A percentile compares a stretch with the other conserved stretches of the same genome.
Evolutionary conservation across 768 basidiomycete genomes (phyloP).

Genomic region (Cyclocybe aegerita): DNA sequence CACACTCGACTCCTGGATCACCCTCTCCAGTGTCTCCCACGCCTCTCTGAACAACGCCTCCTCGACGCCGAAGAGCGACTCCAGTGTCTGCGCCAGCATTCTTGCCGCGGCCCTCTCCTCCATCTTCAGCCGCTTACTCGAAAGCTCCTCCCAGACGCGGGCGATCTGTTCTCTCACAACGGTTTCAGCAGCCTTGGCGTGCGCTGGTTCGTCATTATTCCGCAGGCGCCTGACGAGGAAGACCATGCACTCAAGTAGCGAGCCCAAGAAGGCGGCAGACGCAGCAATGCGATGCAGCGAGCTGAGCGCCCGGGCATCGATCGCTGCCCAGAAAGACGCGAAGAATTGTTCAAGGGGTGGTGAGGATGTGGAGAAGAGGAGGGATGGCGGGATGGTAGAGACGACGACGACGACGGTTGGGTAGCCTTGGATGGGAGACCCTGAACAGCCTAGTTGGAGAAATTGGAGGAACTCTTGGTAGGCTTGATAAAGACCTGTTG

Average conservation of each 20-base stretch:
- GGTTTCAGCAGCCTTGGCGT: conserved; percentile 3
- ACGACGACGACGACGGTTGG: conserved; percentile 78
- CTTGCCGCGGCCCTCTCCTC: conserved; percentile 42
- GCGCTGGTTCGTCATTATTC: conserved; percentile 12
- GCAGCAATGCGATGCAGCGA: conserved; percentile 51
- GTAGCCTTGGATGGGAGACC: conserved; percentile 77
- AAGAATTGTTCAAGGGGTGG: conserved; percentile 52
- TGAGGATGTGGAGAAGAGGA: conserved; percentile 12
- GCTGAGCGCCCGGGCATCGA: conserved; percentile 65
- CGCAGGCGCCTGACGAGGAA: conserved; percentile 51
- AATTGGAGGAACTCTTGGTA: conserved; percentile 80
- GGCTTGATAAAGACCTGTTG: conserved; percentile 34
- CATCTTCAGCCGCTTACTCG: conserved; percentile 42
- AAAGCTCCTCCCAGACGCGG: conserved; percentile 50
- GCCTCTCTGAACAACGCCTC: conserved; percentile 48
- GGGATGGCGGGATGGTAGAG: conserved; percentile 69
- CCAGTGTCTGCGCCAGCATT: conserved; percentile 41
- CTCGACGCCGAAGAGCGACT: conserved; percentile 31
- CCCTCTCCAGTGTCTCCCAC: conserved; percentile 42
- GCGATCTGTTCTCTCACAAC: conserved; percentile 47
- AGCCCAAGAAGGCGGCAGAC: conserved; percentile 65
- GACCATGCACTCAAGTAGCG: conserved; percentile 68
- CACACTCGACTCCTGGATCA: conserved; percentile 23
- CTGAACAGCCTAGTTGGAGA: conserved; percentile 76
- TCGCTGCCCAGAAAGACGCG: conserved; percentile 79